Conservation (phyloP, 768 basidiomycete species). For the Austroboletus eburneus region DNA sequence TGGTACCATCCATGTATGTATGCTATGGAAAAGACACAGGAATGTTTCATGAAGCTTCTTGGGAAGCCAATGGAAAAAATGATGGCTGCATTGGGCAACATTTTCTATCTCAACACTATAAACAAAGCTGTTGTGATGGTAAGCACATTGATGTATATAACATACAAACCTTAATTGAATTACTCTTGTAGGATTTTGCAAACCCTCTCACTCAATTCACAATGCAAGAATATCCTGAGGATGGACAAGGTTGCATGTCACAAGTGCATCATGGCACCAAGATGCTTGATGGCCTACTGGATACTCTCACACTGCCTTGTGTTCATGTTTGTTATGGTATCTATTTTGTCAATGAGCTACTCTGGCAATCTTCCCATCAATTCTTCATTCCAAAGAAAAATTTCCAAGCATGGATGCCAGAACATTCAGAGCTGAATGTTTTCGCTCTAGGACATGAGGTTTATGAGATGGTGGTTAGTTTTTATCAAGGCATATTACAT, state of each 20-base stretch:
- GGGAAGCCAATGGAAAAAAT: slow-evolving; percentile 24
- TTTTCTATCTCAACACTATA: slow-evolving; percentile 29
- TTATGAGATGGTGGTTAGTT: slow-evolving; percentile 1
- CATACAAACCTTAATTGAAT: background rate
- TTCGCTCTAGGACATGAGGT: slow-evolving; percentile 7
- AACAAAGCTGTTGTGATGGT: slow-evolving; percentile 19
- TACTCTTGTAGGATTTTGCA: slow-evolving; percentile 11
- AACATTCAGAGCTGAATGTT: background rate
- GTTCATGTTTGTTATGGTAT: slow-evolving; percentile 14
- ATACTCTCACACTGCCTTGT: slow-evolving; percentile 22
- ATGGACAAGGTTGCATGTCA: slow-evolving; percentile 13
- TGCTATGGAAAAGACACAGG: slow-evolving; percentile 17
- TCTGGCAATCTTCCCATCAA: background rate
- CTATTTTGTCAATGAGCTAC: slow-evolving; percentile 25
- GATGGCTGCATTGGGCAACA: slow-evolving; percentile 14
- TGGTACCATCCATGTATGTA: slow-evolving; percentile 25
- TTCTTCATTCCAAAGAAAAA: slow-evolving; percentile 15
- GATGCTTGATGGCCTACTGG: slow-evolving; percentile 27
- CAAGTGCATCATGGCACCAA: slow-evolving; percentile 28
- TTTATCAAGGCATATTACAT: too few relatives aligned
- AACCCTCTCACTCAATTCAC: slow-evolving; percentile 18
- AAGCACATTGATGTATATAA: background rate
- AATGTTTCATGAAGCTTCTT: slow-evolving; percentile 13
- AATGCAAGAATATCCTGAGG: slow-evolving; percentile 30
- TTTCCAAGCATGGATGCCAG: slow-evolving; percentile 9